Evolutionary conservation across 331 rosid species (phyloP), one percentile per base, ranked within the genome.

Genomic region (Quercus lobata): DNA sequence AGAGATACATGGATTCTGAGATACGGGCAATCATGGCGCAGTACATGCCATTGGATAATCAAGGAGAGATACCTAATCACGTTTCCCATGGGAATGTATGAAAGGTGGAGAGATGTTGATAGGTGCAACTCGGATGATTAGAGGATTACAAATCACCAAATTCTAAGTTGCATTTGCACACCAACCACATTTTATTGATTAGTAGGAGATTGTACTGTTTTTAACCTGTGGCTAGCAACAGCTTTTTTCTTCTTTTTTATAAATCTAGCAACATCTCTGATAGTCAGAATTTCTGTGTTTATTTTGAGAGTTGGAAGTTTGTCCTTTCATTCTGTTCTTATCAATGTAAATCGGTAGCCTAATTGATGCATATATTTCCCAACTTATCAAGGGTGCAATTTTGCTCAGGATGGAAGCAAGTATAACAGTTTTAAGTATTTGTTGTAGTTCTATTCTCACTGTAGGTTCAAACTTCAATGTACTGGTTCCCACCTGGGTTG

Each of bases 1-100:
- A 96, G 99, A 83, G 92, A 74, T 92, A 93, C 75, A 96, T 92
- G 97, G 98, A 96, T 85, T 89, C 97, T 0, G 98, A 96, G 92
- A 96, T 93, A 53, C 76, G 98, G 60, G 91, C 91, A 30, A 90
- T 96, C 69, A 93, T 95, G 99, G 99, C 99, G 7, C 99, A 95
- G 86, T 95, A 95, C 91, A 95, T 95, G 99, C 99, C 99, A 0
- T 85, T 93, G 97, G 99, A 93, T 81, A 87, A 80, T 79, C 89
- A 93, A 86, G 98, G 92, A 70, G 91, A 87, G 63, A 69, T 55
- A 66, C 61, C 89, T 52, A 82, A 74, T 83, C 93, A 84, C 25
- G 87, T 68, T 62, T 68, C 81, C 58, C 82, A 76, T 7, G 89
- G 86, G n/a, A 72, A 71, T 71, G 78, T 86, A 60, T 86, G 81